Base-by-base conservation (phyloP, 129 eudicot genomes). In the Ambrosia artemisiifolia region DNA sequence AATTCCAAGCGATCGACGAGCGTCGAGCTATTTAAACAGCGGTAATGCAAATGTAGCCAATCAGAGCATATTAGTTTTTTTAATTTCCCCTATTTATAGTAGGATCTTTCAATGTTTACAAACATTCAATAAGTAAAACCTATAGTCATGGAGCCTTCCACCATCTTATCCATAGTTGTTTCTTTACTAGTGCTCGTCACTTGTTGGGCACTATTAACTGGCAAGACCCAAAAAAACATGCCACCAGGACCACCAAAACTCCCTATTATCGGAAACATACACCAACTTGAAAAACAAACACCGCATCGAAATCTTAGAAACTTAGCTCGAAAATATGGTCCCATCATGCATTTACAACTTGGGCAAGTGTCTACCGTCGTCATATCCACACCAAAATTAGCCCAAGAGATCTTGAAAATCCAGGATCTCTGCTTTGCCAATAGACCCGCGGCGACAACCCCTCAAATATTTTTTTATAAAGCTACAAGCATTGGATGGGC, bases 261-360 rank as follows among this genome's bases (percentile, higher is more conserved):
- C n/a, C 83, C 83, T 5, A 46, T 79, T n/a, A 73, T 79, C 3
- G 83, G 83, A 51, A 79, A 63, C 67, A 63, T 79, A n/a, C 79
- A 59, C 69, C 79, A 73, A 42, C 59, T 77, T 10, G 1, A 36
- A 8, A 46, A 42, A 13, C 51, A 74, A 11, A 11, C 44, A 9
- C 69, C 54, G 6, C 73, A 68, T 28, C 73, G 57, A 32, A 36
- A 16, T 14, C 60, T 68, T 68, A 24, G 73, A 68, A 17, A 17
- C 30, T 49, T 68, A 12, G 24, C 73, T 5, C 10, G 8, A 16
- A 48, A 46, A 49, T 49, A 48, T 28, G 73, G 73, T n/a, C 73
- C 73, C 24, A 68, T 68, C 47, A 48, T 68, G 47, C 60, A 48
- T 10, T 9, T 68, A 47, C 30, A 68, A 12, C 73, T 68, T 18